Conservation (phyloP, 2,329 filamentous ascomycete species). For the Camptophora hylomeconis region DNA sequence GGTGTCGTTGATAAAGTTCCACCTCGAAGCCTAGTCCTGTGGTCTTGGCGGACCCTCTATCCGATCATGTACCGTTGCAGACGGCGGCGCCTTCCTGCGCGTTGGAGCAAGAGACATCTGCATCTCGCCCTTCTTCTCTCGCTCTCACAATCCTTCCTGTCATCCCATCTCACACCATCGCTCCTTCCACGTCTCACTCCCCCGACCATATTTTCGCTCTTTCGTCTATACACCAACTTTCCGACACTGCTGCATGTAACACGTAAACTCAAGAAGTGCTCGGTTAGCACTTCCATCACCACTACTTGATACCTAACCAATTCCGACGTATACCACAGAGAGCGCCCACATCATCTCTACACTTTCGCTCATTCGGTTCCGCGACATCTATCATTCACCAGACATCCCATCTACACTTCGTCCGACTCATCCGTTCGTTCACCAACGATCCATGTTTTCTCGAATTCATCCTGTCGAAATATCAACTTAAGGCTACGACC, state of each 20-base stretch:
- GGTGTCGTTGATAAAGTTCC: too few species aligned
- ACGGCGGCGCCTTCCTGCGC: too few species aligned
- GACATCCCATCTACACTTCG: too few species aligned
- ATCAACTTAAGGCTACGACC: too few species aligned
- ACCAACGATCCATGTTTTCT: too few species aligned
- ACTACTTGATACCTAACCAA: conserved; percentile 1
- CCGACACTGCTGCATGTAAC: conserved; percentile 4
- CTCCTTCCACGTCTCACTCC: background rate
- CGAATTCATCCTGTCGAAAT: too few species aligned
- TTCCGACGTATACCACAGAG: background rate
- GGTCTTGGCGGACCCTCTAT: too few species aligned
- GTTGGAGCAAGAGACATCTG: too few species aligned
- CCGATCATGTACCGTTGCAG: too few species aligned
- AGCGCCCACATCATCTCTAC: background rate
- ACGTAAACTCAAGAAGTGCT: conserved; percentile 2
- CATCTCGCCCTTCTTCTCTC: too few species aligned
- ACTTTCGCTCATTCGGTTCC: background rate
- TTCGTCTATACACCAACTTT: background rate
- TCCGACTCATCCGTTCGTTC: too few species aligned
- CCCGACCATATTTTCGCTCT: background rate
- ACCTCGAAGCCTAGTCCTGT: too few species aligned
- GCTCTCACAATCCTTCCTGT: background rate
- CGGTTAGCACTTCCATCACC: conserved; percentile 3
- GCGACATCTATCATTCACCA: background rate
- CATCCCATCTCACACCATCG: background rate